A percentile compares a stretch with the other conserved stretches of the same genome.
Conservation (phyloP, 225 moss, liverwort and hornwort species). For the Anthoceros angustus region DNA sequence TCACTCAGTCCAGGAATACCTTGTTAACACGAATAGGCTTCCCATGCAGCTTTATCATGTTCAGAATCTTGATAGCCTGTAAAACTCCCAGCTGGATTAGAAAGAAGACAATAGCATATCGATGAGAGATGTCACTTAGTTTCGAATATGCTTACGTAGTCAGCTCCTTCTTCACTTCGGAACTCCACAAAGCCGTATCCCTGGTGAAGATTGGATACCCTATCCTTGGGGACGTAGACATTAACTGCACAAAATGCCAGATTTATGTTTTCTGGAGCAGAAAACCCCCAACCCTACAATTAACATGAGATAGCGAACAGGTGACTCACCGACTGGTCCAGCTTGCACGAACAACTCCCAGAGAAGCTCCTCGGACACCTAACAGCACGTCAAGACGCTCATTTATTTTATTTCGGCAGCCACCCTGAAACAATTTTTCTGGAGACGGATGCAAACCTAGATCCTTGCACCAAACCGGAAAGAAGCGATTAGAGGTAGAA, state of each 20-base stretch:
- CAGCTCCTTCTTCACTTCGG: slow-evolving; percentile 96
- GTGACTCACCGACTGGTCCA: slow-evolving; percentile 79
- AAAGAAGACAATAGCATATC: not conserved
- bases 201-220: slow-evolving; percentile 97
- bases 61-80: slow-evolving; percentile 70
- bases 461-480: not conserved
- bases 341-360: slow-evolving; percentile 99
- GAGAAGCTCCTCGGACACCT: slow-evolving; percentile 95
- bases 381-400: slow-evolving; percentile 1
- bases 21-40: slow-evolving; percentile 98
- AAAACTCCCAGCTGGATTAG: not conserved
- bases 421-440: not conserved
- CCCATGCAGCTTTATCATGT: slow-evolving; percentile 97
- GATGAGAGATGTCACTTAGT: not conserved
- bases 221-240: slow-evolving; percentile 95
- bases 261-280: not conserved
- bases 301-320: not conserved
- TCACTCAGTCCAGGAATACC: slow-evolving; percentile 17
- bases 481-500: not conserved
- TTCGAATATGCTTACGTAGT: slow-evolving; percentile 48
- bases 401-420: not conserved
- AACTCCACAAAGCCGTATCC: slow-evolving; percentile 99
- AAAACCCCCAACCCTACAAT: not conserved
- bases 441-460: not conserved
- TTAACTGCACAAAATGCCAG: slow-evolving; percentile 41